Evolutionary conservation across 2,329 filamentous ascomycete species (phyloP).

Genomic region (Fusarium oligoseptatum): DNA sequence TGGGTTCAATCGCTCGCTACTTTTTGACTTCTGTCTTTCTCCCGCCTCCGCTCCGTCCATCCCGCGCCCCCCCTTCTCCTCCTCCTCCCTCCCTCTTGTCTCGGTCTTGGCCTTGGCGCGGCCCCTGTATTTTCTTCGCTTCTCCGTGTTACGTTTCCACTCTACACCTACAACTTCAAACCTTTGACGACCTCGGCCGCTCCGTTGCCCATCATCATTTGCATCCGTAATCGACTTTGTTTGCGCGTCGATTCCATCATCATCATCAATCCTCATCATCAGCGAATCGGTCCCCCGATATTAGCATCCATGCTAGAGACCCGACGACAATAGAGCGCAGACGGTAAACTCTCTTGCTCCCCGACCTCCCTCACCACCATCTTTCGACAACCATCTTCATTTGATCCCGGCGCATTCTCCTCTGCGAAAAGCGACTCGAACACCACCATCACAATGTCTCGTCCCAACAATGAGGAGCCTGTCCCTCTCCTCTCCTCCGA

Average conservation of each 20-base stretch:
- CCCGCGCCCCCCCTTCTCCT: not conserved
- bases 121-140: conserved; percentile 43
- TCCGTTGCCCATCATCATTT: conserved; percentile 23
- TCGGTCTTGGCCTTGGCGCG: conserved; percentile 11
- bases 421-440: not conserved
- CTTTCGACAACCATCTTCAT: conserved; percentile 23
- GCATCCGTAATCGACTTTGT: conserved; percentile 28
- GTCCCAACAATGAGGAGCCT: conserved; percentile 49
- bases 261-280: conserved; percentile 12
- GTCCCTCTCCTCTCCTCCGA: conserved; percentile 50
- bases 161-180: conserved; percentile 35
- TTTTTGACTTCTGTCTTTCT: conserved; percentile 14
- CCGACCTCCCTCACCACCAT: not conserved
- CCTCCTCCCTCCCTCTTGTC: conserved; percentile 15
- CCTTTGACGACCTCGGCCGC: conserved; percentile 21
- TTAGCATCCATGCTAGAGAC: conserved; percentile 19
- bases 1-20: conserved; percentile 41
- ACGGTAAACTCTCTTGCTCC: conserved; percentile 7
- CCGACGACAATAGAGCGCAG: conserved; percentile 13
- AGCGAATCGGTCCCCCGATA: not conserved
- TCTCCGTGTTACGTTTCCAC: conserved; percentile 39
- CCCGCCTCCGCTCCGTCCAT: conserved; percentile 17
- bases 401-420: conserved; percentile 25
- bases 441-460: conserved; percentile 47
- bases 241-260: conserved; percentile 23